A percentile compares a stretch with the other conserved stretches of the same genome.
These are phyloP conservation scores for Senecio squalidus DNA, from an alignment of 140 eudicot genomes.

Conservation along the genomic window DNA sequence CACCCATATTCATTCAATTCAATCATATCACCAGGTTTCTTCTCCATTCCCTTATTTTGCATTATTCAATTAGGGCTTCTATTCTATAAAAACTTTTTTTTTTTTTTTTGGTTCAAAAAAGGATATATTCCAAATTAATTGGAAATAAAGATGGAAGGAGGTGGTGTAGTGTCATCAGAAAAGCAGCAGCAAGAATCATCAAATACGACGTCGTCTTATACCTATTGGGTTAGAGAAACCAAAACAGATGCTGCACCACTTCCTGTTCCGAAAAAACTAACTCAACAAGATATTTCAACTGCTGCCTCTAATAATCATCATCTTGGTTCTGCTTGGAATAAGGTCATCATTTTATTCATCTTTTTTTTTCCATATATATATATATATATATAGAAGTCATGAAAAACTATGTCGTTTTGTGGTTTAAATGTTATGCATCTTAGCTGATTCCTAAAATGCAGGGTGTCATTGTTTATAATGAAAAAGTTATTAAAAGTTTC, in stretches of 20 bases:
- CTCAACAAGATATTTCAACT: constrained; percentile 37
- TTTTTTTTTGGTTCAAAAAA: not conserved
- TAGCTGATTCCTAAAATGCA: no score
- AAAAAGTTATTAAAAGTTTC: no score
- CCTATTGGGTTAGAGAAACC: constrained; percentile 75
- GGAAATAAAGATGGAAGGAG: constrained; percentile 40
- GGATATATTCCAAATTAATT: not conserved
- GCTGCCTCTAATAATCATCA: constrained; percentile 44
- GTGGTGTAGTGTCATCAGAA: constrained; percentile 52
- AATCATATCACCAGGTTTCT: no score
- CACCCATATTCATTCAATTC: no score
- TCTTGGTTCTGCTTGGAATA: constrained; percentile 96
- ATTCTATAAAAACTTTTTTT: not conserved
- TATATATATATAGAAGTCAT: no score
- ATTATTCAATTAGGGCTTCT: not conserved
- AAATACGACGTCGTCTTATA: constrained; percentile 48
- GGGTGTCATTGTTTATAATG: no score
- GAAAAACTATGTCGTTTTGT: no score
- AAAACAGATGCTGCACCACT: constrained; percentile 79
- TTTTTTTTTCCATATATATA: no score
- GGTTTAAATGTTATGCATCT: no score
- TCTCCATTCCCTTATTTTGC: not conserved
- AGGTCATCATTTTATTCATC: constrained; percentile 23
- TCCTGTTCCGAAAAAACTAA: constrained; percentile 77
- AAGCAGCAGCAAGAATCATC: constrained; percentile 33